Evolutionary conservation across 768 basidiomycete species (phyloP).

Genomic region (Boletus rubropictus): DNA sequence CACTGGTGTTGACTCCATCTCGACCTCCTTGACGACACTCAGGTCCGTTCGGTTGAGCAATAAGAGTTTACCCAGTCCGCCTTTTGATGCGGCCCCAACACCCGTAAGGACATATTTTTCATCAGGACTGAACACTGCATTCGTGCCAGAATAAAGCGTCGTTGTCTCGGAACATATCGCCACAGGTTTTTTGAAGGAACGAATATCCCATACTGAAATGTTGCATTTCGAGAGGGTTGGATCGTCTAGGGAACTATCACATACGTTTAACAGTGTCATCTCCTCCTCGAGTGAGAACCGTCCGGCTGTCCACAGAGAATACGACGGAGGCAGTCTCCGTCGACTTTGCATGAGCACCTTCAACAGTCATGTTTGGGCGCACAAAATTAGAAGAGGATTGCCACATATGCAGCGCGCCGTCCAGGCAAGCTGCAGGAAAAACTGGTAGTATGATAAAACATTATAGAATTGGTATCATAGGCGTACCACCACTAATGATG

Average conservation of each 20-base stretch:
- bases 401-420: slow-evolving; percentile 94
- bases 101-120: slow-evolving; percentile 88
- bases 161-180: slow-evolving; percentile 56
- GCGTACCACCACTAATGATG: slow-evolving; percentile 79
- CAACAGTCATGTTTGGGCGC: slow-evolving; percentile 78
- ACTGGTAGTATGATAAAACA: not conserved
- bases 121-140: slow-evolving; percentile 93
- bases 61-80: slow-evolving; percentile 63
- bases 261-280: slow-evolving; percentile 94
- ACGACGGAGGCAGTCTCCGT: slow-evolving; percentile 83
- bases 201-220: slow-evolving; percentile 84
- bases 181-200: slow-evolving; percentile 86
- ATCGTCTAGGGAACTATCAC: slow-evolving; percentile 31
- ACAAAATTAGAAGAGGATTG: slow-evolving; percentile 89
- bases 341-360: slow-evolving; percentile 81
- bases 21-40: slow-evolving; percentile 60
- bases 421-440: slow-evolving; percentile 62
- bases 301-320: slow-evolving; percentile 84
- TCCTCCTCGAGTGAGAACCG: slow-evolving; percentile 82
- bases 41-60: slow-evolving; percentile 69
- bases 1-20: slow-evolving; percentile 76
- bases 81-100: slow-evolving; percentile 59
- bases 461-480: slow-evolving; percentile 8
- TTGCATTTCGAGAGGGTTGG: not conserved
- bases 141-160: slow-evolving; percentile 87